phyloP scores from a whole-genome alignment of 441 rosid species.

The Hura crepitans region DNA sequence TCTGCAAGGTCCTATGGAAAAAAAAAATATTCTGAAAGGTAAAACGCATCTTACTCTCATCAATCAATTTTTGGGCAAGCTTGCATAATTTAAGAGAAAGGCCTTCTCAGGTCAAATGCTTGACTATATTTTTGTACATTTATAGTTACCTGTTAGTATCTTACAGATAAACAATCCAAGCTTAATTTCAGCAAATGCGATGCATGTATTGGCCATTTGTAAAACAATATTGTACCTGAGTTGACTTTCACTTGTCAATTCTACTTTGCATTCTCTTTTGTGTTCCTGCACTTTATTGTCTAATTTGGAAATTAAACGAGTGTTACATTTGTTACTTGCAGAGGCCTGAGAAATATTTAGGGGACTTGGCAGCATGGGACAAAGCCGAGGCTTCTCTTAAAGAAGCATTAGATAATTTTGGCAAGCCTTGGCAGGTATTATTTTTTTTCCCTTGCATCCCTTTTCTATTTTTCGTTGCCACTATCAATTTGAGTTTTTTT shows the following conservation, averaged over 20 bases:
- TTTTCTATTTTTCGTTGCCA: too few relatives aligned
- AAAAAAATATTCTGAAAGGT: background rate
- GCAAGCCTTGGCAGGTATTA: conserved; percentile 84
- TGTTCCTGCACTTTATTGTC: background rate
- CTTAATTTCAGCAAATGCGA: too few relatives aligned
- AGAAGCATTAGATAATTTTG: conserved; percentile 72
- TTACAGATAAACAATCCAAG: background rate
- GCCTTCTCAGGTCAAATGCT: background rate
- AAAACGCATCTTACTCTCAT: background rate
- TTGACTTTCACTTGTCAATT: background rate
- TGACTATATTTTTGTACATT: background rate
- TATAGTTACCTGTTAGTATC: background rate
- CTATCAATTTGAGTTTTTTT: too few relatives aligned
- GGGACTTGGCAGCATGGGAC: conserved; percentile 76
- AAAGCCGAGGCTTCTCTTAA: conserved; percentile 84
- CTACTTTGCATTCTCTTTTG: background rate
- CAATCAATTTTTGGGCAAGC: background rate
- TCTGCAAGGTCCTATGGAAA: too few relatives aligned
- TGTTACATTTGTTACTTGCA: conserved; percentile 24
- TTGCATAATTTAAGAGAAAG: background rate
- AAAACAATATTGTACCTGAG: background rate
- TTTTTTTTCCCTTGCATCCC: background rate
- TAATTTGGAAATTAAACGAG: background rate
- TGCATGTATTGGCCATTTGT: background rate
- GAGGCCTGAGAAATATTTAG: conserved; percentile 96